A percentile compares a stretch with the other conserved stretches of the same genome.
phyloP scores from a whole-genome alignment of 306 rosid genomes.

The Pyrus bretschneideri region DNA sequence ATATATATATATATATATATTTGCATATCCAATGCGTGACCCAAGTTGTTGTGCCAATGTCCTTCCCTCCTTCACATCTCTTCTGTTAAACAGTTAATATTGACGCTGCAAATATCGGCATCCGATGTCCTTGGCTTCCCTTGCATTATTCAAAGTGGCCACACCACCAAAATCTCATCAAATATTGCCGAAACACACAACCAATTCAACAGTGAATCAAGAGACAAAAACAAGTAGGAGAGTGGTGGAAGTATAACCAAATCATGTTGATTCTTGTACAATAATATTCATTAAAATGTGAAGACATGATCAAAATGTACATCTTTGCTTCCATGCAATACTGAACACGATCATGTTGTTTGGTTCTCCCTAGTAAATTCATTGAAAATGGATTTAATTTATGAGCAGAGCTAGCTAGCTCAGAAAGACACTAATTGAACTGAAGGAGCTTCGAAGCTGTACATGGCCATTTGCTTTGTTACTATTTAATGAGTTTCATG shows the following conservation, averaged over 20 bases:
- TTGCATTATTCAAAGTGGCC: slow-evolving; percentile 33
- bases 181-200: slow-evolving; percentile 37
- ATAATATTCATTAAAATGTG: not conserved
- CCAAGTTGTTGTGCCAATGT: slow-evolving; percentile 37
- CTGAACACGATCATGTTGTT: not conserved
- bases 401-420: slow-evolving; percentile 2
- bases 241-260: not conserved
- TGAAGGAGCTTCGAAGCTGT: slow-evolving; percentile 21
- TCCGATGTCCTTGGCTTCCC: slow-evolving; percentile 36
- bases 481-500: slow-evolving; percentile 9
- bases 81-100: slow-evolving; percentile 20
- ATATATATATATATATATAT: no score
- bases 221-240: no score
- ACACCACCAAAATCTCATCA: slow-evolving; percentile 14
- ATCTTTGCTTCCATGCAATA: not conserved
- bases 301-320: not conserved
- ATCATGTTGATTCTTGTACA: not conserved
- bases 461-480: slow-evolving; percentile 25
- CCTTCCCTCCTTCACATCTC: not conserved
- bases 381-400: not conserved
- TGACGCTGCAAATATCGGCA: slow-evolving; percentile 36
- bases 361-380: not conserved
- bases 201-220: not conserved
- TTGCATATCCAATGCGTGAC: slow-evolving; percentile 75
- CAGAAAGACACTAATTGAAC: slow-evolving; percentile 37